phyloP scores from a whole-genome alignment of 257 asterid species.

The Forsythia suspensa region DNA sequence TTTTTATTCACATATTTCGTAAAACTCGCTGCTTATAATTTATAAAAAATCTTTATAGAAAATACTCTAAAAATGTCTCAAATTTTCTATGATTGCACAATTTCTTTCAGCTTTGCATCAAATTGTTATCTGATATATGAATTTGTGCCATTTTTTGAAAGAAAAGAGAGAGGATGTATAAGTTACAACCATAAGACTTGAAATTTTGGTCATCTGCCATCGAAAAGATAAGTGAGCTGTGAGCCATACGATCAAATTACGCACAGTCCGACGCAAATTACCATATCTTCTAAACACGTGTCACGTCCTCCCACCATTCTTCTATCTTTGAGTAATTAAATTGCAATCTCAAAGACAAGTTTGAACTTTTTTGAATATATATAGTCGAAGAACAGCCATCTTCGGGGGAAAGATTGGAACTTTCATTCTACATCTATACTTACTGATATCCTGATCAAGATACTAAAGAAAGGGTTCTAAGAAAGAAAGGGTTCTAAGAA shows the following conservation, averaged over 20 bases:
- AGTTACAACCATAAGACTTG: background rate
- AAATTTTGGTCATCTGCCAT: background rate
- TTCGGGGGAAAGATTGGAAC: background rate
- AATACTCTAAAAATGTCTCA: too few species aligned
- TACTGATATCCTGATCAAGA: background rate
- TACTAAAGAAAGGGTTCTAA: background rate
- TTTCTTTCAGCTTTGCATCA: background rate
- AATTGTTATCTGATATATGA: background rate
- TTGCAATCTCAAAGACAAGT: too few species aligned
- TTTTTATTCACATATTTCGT: too few species aligned
- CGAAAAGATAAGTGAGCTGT: background rate
- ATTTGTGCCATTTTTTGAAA: background rate
- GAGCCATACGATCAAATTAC: background rate
- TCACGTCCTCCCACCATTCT: too few species aligned
- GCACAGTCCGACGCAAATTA: too few species aligned
- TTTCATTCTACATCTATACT: background rate
- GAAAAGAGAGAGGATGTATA: background rate
- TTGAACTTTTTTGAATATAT: too few species aligned
- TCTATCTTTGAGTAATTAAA: too few species aligned
- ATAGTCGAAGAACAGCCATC: background rate
- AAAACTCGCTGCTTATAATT: too few species aligned
- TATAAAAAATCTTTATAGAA: too few species aligned
- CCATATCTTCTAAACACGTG: too few species aligned
- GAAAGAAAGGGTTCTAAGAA: too few species aligned
- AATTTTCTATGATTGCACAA: too few species aligned